Conservation (phyloP, 352 stramenopile species). For the Globisporangium echinulatum region DNA sequence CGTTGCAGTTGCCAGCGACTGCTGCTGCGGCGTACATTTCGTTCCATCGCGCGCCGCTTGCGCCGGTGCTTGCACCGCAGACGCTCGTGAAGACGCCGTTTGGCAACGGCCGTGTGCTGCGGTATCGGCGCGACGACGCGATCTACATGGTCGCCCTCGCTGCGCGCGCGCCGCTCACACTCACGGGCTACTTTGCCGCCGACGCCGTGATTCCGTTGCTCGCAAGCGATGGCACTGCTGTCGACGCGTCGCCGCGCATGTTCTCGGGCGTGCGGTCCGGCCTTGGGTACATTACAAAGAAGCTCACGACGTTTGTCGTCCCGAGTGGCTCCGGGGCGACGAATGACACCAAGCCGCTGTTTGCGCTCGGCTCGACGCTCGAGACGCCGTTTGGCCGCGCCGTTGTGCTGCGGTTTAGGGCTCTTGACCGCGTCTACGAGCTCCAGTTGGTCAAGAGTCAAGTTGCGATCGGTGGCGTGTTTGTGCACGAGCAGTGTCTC, state of each 20-base stretch:
- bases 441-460: conserved; percentile 47
- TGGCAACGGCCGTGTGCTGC: conserved; percentile 55
- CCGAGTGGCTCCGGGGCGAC: conserved; percentile 21
- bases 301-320: conserved; percentile 69
- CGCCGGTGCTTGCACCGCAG: conserved; percentile 36
- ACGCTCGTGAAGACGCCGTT: conserved; percentile 74
- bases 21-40: conserved; percentile 41
- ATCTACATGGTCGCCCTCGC: conserved; percentile 63
- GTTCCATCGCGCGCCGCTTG: conserved; percentile 35
- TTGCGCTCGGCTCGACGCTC: conserved; percentile 44
- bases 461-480: conserved; percentile 27
- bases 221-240: conserved; percentile 24
- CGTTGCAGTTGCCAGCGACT: too few species aligned
- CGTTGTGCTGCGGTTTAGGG: conserved; percentile 60
- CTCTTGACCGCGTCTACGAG: conserved; percentile 59
- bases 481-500: conserved; percentile 52
- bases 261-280: conserved; percentile 66
- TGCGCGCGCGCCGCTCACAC: conserved; percentile 26
- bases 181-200: conserved; percentile 40
- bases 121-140: conserved; percentile 60
- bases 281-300: conserved; percentile 77
- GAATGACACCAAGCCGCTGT: conserved; percentile 32
- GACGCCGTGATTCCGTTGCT: conserved; percentile 37
- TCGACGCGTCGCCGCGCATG: conserved; percentile 53
- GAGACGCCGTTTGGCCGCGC: conserved; percentile 73